phyloP scores from a whole-genome alignment of 1,284 basidiomycete genomes.

The Pisolithus thermaeus region DNA sequence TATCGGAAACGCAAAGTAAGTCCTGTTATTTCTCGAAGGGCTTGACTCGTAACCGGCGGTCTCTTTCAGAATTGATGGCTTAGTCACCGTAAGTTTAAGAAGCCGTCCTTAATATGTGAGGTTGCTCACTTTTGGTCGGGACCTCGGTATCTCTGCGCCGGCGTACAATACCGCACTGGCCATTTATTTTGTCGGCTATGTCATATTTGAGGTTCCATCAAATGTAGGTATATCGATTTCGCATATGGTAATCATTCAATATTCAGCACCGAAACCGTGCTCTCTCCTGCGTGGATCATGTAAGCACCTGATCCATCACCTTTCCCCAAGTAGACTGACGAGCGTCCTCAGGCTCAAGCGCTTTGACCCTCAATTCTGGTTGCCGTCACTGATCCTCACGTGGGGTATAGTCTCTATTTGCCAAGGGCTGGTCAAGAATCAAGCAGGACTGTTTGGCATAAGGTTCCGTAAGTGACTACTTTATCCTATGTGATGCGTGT shows the following conservation, averaged over 20 bases:
- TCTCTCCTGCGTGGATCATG: conserved; percentile 33
- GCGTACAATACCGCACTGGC: conserved; percentile 60
- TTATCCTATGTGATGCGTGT: not conserved
- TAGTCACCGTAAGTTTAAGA: conserved; percentile 32
- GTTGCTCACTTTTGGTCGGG: conserved; percentile 25
- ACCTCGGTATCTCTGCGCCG: conserved; percentile 40
- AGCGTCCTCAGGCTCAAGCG: conserved; percentile 37
- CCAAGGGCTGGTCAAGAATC: conserved; percentile 54
- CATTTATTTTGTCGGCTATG: conserved; percentile 63
- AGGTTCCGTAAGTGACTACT: conserved; percentile 39
- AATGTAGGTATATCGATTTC: conserved; percentile 44
- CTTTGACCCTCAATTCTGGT: conserved; percentile 53
- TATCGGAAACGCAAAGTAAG: conserved; percentile 62
- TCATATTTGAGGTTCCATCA: conserved; percentile 63
- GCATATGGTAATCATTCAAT: not conserved
- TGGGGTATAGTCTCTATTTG: conserved; percentile 58
- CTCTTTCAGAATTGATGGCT: conserved; percentile 37
- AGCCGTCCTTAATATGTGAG: not conserved
- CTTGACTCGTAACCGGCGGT: not conserved
- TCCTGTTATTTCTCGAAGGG: conserved; percentile 9
- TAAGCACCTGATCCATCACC: conserved; percentile 17
- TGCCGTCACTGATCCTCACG: conserved; percentile 50
- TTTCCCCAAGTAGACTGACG: not conserved
- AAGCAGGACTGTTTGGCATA: conserved; percentile 51
- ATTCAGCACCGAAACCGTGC: not conserved